These are phyloP conservation scores for Leishmania tropica DNA, from an alignment of 208 protist species.

Conservation along the genomic window DNA sequence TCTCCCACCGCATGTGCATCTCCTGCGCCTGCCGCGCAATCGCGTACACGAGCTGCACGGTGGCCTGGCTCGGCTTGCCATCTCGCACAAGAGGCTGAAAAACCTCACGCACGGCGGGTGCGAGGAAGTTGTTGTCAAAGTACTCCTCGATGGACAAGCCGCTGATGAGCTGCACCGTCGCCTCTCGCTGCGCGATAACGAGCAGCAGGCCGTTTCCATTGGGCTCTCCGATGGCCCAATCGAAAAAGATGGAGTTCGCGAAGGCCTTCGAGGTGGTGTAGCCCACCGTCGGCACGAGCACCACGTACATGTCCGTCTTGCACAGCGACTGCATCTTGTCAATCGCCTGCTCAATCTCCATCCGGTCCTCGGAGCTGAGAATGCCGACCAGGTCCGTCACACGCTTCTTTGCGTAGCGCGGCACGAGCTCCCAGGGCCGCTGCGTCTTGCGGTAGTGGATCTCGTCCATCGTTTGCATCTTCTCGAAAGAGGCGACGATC, in stretches of 20 bases:
- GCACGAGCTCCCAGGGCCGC: conserved; percentile 85
- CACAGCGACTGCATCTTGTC: conserved; percentile 88
- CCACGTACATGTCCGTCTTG: conserved; percentile 81
- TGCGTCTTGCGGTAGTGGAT: conserved; percentile 86
- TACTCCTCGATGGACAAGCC: conserved; percentile 83
- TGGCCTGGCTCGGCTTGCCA: conserved; percentile 78
- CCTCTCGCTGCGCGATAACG: conserved; percentile 81
- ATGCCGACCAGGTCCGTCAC: conserved; percentile 86
- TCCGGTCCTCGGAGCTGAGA: conserved; percentile 77
- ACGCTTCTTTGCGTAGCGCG: conserved; percentile 80
- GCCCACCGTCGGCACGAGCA: conserved; percentile 86
- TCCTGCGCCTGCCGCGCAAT: conserved; percentile 85
- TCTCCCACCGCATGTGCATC: conserved; percentile 70
- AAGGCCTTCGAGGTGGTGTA: conserved; percentile 82
- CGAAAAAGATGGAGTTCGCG: conserved; percentile 85
- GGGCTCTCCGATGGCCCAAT: conserved; percentile 83
- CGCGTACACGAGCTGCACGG: conserved; percentile 87
- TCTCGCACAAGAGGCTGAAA: conserved; percentile 85
- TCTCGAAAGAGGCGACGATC: conserved; percentile 80
- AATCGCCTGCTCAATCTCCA: conserved; percentile 90
- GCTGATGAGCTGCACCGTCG: conserved; percentile 76
- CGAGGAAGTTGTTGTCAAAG: conserved; percentile 72
- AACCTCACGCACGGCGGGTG: conserved; percentile 70
- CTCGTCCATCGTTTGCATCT: conserved; percentile 82
- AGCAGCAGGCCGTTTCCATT: conserved; percentile 81